These are phyloP conservation scores for Nymphaea thermarum DNA, from an alignment of 164 flowering plant genomes.

Conservation along the genomic window DNA sequence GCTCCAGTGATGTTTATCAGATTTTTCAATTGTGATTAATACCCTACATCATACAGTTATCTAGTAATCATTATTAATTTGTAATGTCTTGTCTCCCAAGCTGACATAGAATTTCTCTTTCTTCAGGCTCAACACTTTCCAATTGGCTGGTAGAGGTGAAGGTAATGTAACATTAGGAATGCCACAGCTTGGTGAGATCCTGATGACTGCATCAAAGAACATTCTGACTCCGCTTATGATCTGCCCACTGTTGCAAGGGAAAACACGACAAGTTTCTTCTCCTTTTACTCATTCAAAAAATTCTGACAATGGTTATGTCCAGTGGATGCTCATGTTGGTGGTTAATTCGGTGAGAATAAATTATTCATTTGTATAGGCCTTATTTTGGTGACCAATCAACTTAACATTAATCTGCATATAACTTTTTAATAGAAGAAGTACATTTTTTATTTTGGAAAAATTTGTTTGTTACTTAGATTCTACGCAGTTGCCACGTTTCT, in stretches of 20 bases:
- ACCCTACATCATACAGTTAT: not conserved
- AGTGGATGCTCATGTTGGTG: not conserved
- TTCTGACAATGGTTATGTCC: not conserved
- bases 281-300: not conserved
- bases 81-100: not conserved
- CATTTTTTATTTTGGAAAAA: not conserved
- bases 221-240: slow-evolving; percentile 84
- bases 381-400: too few species aligned
- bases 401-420: too few species aligned
- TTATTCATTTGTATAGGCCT: not conserved
- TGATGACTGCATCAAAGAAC: slow-evolving; percentile 65
- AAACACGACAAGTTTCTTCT: slow-evolving; percentile 37
- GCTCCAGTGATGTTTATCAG: not conserved
- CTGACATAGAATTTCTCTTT: not conserved
- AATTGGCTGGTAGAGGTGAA: slow-evolving; percentile 95
- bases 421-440: too few species aligned
- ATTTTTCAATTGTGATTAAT: not conserved
- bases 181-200: slow-evolving; percentile 91
- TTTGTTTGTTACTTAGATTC: not conserved
- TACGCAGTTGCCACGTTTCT: not conserved
- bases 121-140: slow-evolving; percentile 91
- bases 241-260: slow-evolving; percentile 53
- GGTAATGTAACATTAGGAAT: slow-evolving; percentile 96
- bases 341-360: not conserved
- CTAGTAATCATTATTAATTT: not conserved